Base-by-base conservation (phyloP, 1,284 basidiomycete species). In the Tilletia horrida region DNA sequence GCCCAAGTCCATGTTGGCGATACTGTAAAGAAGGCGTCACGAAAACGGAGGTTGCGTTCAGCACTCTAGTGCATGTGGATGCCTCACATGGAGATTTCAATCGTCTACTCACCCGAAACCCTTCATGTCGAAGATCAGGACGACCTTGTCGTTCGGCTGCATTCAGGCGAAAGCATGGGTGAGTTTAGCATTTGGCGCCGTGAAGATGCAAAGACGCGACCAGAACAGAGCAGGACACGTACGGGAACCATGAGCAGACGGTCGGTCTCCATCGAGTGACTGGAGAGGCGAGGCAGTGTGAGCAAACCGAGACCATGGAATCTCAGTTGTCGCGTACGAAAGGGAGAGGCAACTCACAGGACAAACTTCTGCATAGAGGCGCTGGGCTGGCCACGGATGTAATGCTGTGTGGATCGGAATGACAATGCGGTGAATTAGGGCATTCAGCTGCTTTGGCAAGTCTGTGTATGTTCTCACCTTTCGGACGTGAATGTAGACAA, bases 281-380 rank as follows among this genome's bases (percentile, higher is more conserved):
- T 40, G 70, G 71, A 80, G 77, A n/a, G n/a, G n/a, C n/a, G n/a
- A n/a, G n/a, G n/a, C n/a, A n/a, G n/a, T n/a, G n/a, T n/a, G n/a
- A n/a, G n/a, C n/a, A n/a, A n/a, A n/a, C n/a, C n/a, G n/a, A n/a
- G n/a, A n/a, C n/a, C n/a, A n/a, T n/a, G n/a, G n/a, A n/a, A n/a
- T n/a, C n/a, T n/a, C n/a, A n/a, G n/a, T n/a, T n/a, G n/a, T 40
- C 6, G 35, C 35, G 35, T 4, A 11, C 35, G 35, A 40, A 40
- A 40, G 6, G 11, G 35, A 40, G 35, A 4, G n/a, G n/a, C n/a
- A n/a, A 40, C 35, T 11, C 62, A 79, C 50, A 52, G 9, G 23
- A 52, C 71, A 65, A 82, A 83, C 69, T 81, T 81, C 69, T 79
- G 77, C 71, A 83, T 78, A n/a, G 82, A 78, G 9, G 78, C 79